Evolutionary conservation across 1,139 yeast genomes (phyloP), one percentile per base, ranked within the genome.

Genomic region (Blastobotrys malaysiensis): DNA sequence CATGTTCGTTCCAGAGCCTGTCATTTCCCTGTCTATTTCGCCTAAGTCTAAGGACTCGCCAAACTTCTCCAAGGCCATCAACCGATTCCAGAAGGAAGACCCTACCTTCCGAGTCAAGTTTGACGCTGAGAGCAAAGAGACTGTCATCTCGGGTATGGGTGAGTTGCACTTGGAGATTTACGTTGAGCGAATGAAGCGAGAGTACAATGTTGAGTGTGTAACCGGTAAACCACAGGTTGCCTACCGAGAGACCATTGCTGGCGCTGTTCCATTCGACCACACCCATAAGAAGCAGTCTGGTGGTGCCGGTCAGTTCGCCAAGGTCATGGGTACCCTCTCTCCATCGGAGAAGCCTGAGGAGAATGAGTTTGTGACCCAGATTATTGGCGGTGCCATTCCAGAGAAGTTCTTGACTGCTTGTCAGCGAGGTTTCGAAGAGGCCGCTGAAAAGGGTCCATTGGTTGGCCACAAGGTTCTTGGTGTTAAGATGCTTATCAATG

Each of bases 281-380:
- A 88, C 97, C 36, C 98, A 91, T 77, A 93, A 93, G 80, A 91
- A 91, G 71, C 99, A 93, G 77, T 82, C 95, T 68, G 99, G 99
- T 73, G 99, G 99, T 80, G 96, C 99, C 62, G 99, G 99, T 76
- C 99, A 93, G 77, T 93, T 84, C 70, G 99, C 96, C 73, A 85
- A 95, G 76, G 97, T 93, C 65, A 88, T 91, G 73, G 99, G 99
- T 68, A 82, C 78, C 55, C 73, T 95, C 74, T 73, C 78, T 13
- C 85, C 93, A 49, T 69, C 81, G 50, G 86, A 80, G 54, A 84
- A 46, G 24, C 13, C 46, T 3, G 68, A 65, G 43, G 64, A 64
- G 52, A 91, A 90, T 71, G 77, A 77, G 61, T 93, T 93, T 72
- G 81, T 84, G 67, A 88, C 96, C 52, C 88, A 86, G 61, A 84